Percentiles rank a stretch among this genome's conserved stretches.
phyloP scores from a whole-genome alignment of 2,329 filamentous ascomycete species.

The Colletotrichum lentis region DNA sequence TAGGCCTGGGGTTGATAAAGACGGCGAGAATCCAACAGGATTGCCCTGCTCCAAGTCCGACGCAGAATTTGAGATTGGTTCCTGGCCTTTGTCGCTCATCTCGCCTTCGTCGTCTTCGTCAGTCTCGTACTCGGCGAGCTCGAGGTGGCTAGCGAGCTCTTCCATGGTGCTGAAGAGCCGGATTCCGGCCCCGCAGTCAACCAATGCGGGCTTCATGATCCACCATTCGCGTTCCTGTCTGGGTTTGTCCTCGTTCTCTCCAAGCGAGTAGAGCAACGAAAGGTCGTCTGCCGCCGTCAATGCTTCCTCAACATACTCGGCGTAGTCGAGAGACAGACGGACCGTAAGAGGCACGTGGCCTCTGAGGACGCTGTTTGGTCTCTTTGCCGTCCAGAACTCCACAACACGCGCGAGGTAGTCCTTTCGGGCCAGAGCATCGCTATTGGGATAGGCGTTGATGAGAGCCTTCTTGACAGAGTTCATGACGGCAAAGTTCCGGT shows the following conservation, averaged over 20 bases:
- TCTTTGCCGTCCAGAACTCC: slow-evolving; percentile 50
- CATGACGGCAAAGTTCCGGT: slow-evolving; percentile 46
- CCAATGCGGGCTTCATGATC: slow-evolving; percentile 52
- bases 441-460: slow-evolving; percentile 52
- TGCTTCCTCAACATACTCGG: slow-evolving; percentile 51
- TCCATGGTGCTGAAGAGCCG: slow-evolving; percentile 50
- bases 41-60: slow-evolving; percentile 19
- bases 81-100: slow-evolving; percentile 21
- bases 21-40: slow-evolving; percentile 38
- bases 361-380: slow-evolving; percentile 46
- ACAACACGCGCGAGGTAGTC: slow-evolving; percentile 48
- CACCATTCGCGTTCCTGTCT: slow-evolving; percentile 48
- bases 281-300: slow-evolving; percentile 50
- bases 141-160: slow-evolving; percentile 48
- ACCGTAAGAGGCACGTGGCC: slow-evolving; percentile 46
- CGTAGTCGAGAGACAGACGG: slow-evolving; percentile 49
- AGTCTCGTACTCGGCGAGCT: slow-evolving; percentile 48
- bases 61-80: slow-evolving; percentile 15
- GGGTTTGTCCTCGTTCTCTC: slow-evolving; percentile 46
- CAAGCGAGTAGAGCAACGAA: slow-evolving; percentile 47
- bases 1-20: slow-evolving; percentile 43
- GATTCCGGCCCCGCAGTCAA: slow-evolving; percentile 52
- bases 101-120: slow-evolving; percentile 44
- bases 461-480: slow-evolving; percentile 45
- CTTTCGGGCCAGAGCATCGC: slow-evolving; percentile 50